A percentile compares a stretch with the other conserved stretches of the same genome.
Conservation (phyloP, 129 eudicot genomes). For the Oenanthe sinensis region DNA sequence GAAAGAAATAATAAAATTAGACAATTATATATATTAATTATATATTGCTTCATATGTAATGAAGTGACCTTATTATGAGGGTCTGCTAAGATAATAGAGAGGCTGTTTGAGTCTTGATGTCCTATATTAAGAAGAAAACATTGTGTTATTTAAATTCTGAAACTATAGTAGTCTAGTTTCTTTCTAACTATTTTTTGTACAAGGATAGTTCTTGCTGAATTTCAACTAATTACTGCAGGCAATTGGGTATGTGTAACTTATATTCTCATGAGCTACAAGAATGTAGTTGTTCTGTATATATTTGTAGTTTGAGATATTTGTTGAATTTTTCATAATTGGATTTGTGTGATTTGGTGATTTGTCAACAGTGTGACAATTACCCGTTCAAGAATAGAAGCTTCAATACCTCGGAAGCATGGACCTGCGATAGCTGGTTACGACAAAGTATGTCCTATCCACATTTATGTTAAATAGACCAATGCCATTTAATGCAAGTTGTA, state of each 20-base stretch:
- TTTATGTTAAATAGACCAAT: neutral
- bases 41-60: neutral
- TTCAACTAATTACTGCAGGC: neutral
- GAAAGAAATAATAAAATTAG: neutral
- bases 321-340: neutral
- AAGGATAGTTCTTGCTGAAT: neutral
- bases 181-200: neutral
- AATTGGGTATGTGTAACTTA: neutral
- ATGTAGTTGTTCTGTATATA: neutral
- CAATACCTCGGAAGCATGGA: conserved; percentile 97
- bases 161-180: neutral
- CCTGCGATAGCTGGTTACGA: conserved; percentile 97
- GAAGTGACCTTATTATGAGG: neutral
- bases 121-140: neutral
- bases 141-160: neutral
- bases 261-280: neutral
- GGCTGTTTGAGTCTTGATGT: too few species aligned
- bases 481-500: neutral
- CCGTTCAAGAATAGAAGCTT: conserved; percentile 73
- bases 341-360: conserved; percentile 3
- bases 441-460: conserved; percentile 39
- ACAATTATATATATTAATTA: too few species aligned
- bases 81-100: neutral
- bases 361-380: conserved; percentile 59
- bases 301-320: neutral